Percentiles rank a stretch among this genome's conserved stretches.
Conservation (phyloP, 441 rosid genomes). For the Adansonia gregorii region DNA sequence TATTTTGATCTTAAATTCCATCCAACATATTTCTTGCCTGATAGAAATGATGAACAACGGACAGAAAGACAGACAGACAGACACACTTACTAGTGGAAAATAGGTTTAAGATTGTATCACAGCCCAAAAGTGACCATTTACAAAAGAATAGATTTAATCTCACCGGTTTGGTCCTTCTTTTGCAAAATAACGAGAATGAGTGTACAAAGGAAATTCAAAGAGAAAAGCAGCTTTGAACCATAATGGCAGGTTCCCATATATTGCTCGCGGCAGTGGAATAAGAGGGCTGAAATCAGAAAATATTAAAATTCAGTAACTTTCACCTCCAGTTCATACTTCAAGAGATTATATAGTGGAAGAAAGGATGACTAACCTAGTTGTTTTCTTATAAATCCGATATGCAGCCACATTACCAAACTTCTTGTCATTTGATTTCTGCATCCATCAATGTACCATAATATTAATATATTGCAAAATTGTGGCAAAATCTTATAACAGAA, state of each 20-base stretch:
- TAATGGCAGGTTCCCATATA: slow-evolving; percentile 68
- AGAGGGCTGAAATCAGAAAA: slow-evolving; percentile 68
- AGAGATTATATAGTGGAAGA: slow-evolving; percentile 3
- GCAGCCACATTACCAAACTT: slow-evolving; percentile 64
- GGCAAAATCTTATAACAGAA: background rate
- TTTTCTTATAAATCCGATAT: slow-evolving; percentile 70
- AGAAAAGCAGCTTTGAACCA: slow-evolving; percentile 70
- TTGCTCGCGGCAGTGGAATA: slow-evolving; percentile 61
- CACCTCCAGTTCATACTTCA: background rate
- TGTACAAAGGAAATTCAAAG: slow-evolving; percentile 81
- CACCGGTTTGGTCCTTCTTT: slow-evolving; percentile 64
- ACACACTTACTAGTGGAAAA: slow-evolving; percentile 15
- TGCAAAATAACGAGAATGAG: slow-evolving; percentile 53
- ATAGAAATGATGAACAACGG: background rate
- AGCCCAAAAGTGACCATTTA: background rate
- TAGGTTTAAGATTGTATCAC: background rate
- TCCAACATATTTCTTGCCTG: background rate
- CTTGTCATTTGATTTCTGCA: slow-evolving; percentile 83
- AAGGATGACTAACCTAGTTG: slow-evolving; percentile 62
- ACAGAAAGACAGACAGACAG: background rate
- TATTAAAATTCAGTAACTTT: slow-evolving; percentile 20
- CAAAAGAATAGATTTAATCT: slow-evolving; percentile 32
- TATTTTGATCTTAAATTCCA: background rate
- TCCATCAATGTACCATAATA: slow-evolving; percentile 23
- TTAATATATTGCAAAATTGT: slow-evolving; percentile 24